phyloP scores from a whole-genome alignment of 2,329 filamentous ascomycete species.

The Gaeumannomyces sp. region DNA sequence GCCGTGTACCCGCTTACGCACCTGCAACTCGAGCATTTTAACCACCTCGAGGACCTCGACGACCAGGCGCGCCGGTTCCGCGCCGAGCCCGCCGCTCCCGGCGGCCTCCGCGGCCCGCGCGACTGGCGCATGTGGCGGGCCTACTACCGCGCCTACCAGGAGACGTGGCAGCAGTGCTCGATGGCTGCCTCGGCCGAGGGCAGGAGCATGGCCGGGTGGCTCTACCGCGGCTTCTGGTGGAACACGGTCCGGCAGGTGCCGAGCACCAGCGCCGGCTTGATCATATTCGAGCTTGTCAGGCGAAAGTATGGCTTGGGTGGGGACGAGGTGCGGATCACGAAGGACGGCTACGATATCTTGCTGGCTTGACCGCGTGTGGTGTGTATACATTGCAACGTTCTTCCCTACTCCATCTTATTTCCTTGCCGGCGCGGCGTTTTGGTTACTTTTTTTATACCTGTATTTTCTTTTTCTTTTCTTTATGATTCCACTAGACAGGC shows the following conservation, averaged over 20 bases:
- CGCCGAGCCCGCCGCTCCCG: conserved; percentile 17
- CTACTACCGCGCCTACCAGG: conserved; percentile 66
- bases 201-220: conserved; percentile 52
- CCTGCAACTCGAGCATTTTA: conserved; percentile 67
- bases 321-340: conserved; percentile 58
- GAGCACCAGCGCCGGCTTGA: conserved; percentile 68
- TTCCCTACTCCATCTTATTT: background rate
- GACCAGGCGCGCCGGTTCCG: conserved; percentile 45
- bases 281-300: conserved; percentile 72
- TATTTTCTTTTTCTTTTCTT: background rate
- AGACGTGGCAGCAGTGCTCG: conserved; percentile 57
- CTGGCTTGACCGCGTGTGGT: conserved; percentile 31
- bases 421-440: background rate
- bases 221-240: conserved; percentile 68
- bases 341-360: conserved; percentile 67
- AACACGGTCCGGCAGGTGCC: conserved; percentile 68
- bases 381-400: background rate
- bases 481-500: background rate
- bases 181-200: conserved; percentile 50
- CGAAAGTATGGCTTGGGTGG: conserved; percentile 62
- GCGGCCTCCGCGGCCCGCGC: conserved; percentile 27
- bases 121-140: conserved; percentile 51
- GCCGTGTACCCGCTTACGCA: conserved; percentile 66
- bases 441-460: background rate
- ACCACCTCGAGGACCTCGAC: conserved; percentile 66